These are phyloP conservation scores for Hypoxylon sp. DNA, from an alignment of 2,329 filamentous ascomycete genomes.

Conservation along the genomic window DNA sequence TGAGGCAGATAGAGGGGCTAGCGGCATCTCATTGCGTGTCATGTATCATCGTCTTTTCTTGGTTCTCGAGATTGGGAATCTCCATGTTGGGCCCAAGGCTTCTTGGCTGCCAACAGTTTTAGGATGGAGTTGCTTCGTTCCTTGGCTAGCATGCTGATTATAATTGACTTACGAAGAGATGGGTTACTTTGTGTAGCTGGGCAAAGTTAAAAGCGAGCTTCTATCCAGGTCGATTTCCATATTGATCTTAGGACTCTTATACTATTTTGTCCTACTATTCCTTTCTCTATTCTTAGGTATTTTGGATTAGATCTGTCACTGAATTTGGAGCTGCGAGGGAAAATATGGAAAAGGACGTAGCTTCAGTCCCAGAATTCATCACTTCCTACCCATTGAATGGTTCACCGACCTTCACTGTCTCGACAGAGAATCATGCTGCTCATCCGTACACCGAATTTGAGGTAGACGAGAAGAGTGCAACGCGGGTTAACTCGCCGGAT, in stretches of 20 bases:
- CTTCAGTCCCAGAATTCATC: not conserved
- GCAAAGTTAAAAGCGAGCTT: not conserved
- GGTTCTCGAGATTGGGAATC: conserved; percentile 9
- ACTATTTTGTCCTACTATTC: not conserved
- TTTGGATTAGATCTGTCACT: conserved; percentile 4
- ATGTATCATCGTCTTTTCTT: conserved; percentile 26
- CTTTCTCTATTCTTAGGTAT: not conserved
- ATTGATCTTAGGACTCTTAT: not conserved
- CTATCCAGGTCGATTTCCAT: conserved; percentile 7
- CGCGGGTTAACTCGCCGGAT: conserved; percentile 46
- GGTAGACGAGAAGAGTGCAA: conserved; percentile 37
- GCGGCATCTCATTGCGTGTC: conserved; percentile 18
- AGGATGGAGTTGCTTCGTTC: conserved; percentile 20
- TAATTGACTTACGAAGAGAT: conserved; percentile 2
- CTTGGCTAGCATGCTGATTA: conserved; percentile 9
- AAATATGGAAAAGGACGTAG: conserved; percentile 28
- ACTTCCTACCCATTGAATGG: conserved; percentile 8
- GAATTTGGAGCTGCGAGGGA: not conserved
- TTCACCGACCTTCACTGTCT: not conserved
- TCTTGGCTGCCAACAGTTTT: conserved; percentile 36
- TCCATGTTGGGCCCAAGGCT: conserved; percentile 10
- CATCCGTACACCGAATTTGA: conserved; percentile 2
- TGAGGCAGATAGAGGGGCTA: conserved; percentile 20
- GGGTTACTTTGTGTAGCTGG: not conserved
- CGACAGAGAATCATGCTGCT: not conserved